Percentiles rank a stretch among this genome's conserved stretches.
phyloP scores from a whole-genome alignment of 2,329 filamentous ascomycete species.

The Basipetospora chlamydospora region DNA sequence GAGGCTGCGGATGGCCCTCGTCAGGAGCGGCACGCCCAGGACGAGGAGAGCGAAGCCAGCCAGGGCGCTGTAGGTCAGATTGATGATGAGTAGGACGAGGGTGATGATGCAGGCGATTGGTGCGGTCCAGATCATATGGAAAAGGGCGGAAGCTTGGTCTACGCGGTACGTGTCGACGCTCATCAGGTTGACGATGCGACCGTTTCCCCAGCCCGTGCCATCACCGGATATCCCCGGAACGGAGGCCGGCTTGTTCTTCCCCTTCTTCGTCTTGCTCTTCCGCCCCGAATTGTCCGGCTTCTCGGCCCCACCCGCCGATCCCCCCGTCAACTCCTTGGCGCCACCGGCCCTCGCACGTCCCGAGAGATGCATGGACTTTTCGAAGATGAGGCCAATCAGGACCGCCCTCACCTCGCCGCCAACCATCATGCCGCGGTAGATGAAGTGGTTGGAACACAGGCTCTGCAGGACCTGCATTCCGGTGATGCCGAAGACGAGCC shows the following conservation, averaged over 20 bases:
- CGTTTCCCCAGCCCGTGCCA: constrained; percentile 79
- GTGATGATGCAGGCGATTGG: constrained; percentile 69
- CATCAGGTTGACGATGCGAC: constrained; percentile 85
- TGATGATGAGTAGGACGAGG: constrained; percentile 66
- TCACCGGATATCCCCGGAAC: constrained; percentile 44
- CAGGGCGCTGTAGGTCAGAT: constrained; percentile 78
- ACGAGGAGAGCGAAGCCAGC: constrained; percentile 76
- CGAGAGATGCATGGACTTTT: constrained; percentile 83
- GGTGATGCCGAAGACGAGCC: constrained; percentile 71
- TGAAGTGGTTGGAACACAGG: constrained; percentile 74
- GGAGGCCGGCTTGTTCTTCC: constrained; percentile 22
- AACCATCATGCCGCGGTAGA: constrained; percentile 83
- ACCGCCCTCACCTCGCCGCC: constrained; percentile 72
- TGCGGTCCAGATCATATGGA: constrained; percentile 83
- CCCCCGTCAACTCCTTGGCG: constrained; percentile 28
- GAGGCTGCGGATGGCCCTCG: constrained; percentile 59
- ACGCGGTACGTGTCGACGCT: constrained; percentile 88
- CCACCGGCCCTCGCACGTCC: constrained; percentile 79
- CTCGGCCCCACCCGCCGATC: constrained; percentile 33
- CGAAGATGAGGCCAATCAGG: constrained; percentile 75
- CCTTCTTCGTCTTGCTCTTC: constrained; percentile 22
- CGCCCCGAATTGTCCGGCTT: constrained; percentile 18
- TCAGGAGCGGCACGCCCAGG: constrained; percentile 63
- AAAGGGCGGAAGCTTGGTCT: constrained; percentile 74
- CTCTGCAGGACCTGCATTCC: constrained; percentile 75